These are phyloP conservation scores for Aegle marmelos DNA, from an alignment of 345 rosid genomes.

Conservation along the genomic window DNA sequence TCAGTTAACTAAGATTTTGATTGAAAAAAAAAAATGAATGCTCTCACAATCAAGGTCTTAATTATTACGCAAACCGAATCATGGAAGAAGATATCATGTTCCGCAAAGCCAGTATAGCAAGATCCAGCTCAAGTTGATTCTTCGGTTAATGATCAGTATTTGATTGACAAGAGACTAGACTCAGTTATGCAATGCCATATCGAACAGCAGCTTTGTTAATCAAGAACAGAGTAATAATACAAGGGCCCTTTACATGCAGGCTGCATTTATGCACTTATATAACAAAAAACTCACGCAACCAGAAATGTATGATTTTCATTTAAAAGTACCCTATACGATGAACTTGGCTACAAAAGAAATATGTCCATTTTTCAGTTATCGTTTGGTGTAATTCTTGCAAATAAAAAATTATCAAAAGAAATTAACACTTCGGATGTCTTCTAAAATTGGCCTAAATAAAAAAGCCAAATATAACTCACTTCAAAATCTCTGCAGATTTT, in stretches of 20 bases:
- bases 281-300: background rate
- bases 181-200: background rate
- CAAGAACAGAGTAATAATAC: background rate
- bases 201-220: background rate
- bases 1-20: background rate
- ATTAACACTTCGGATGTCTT: background rate
- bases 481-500: background rate
- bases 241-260: background rate
- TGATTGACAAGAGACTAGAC: background rate
- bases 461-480: slow-evolving; percentile 6
- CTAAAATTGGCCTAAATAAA: background rate
- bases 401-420: background rate
- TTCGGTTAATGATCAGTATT: background rate
- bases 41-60: background rate
- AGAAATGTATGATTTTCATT: background rate
- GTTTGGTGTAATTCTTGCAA: background rate
- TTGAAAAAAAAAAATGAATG: background rate
- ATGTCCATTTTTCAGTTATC: background rate
- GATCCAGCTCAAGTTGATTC: no score
- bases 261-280: background rate
- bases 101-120: background rate
- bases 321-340: background rate
- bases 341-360: background rate
- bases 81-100: background rate
- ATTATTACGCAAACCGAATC: background rate